These are phyloP conservation scores for Microstegium vimineum DNA, from an alignment of 176 grass and related monocot species.

Conservation along the genomic window DNA sequence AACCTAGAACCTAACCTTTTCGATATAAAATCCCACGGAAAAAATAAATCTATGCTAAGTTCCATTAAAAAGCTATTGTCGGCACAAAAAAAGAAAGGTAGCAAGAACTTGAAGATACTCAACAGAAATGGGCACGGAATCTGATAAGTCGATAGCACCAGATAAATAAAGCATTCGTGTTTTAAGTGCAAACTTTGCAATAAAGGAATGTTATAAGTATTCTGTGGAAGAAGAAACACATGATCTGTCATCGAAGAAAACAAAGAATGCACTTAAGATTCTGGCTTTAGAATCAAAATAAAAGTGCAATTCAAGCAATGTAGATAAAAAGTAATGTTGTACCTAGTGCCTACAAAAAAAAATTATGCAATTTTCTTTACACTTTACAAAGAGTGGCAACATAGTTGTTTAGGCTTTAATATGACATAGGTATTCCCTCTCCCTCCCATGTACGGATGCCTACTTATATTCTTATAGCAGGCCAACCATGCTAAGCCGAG, in stretches of 20 bases:
- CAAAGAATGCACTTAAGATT: background rate
- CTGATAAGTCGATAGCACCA: background rate
- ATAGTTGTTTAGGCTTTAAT: background rate
- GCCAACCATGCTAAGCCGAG: too few species aligned
- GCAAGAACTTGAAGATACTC: background rate
- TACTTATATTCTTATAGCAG: too few species aligned
- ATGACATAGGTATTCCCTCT: background rate
- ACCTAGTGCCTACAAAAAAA: background rate
- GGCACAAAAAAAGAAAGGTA: background rate
- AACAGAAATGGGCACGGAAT: background rate
- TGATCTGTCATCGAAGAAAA: background rate
- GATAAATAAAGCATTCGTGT: background rate
- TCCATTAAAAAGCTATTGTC: background rate
- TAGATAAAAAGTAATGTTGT: background rate
- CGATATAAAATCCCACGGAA: background rate
- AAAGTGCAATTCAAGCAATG: background rate
- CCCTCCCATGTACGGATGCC: too few species aligned
- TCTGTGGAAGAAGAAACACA: background rate
- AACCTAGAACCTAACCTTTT: background rate
- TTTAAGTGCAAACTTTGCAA: conserved; percentile 5
- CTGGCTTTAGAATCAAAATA: background rate
- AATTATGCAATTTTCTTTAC: background rate
- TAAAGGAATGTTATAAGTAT: background rate
- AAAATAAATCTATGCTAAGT: background rate
- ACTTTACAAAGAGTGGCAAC: background rate